Conservation (phyloP, 352 stramenopile genomes). For the Globisporangium paroecandrum region DNA sequence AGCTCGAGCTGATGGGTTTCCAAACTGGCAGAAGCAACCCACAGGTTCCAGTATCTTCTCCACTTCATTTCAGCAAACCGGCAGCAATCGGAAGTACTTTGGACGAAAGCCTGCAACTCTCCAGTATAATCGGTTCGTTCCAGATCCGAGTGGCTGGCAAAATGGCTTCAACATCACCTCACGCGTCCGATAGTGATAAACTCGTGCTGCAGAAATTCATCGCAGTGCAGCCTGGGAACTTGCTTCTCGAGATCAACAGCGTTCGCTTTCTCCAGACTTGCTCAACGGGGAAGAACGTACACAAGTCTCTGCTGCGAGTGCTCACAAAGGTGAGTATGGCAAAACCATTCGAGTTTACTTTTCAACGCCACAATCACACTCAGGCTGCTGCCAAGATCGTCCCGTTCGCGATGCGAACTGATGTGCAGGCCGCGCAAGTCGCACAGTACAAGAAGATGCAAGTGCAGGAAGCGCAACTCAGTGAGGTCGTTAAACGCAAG, state of each 20-base stretch:
- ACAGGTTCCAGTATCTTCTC: neutral
- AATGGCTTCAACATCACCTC: constrained; percentile 12
- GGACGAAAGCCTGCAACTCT: constrained; percentile 4
- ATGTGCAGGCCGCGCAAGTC: constrained; percentile 52
- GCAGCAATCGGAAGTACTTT: neutral
- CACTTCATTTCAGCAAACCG: constrained; percentile 6
- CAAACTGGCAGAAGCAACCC: neutral
- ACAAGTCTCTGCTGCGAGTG: constrained; percentile 27
- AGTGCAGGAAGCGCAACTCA: constrained; percentile 31
- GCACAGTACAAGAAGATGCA: constrained; percentile 38
- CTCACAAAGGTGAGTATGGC: constrained; percentile 32
- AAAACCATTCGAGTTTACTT: constrained; percentile 41
- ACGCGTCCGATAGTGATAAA: constrained; percentile 17
- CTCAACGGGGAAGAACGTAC: constrained; percentile 29
- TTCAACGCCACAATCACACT: constrained; percentile 54
- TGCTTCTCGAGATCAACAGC: constrained; percentile 45
- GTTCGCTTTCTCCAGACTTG: constrained; percentile 31
- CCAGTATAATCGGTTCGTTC: constrained; percentile 29
- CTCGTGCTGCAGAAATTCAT: constrained; percentile 33
- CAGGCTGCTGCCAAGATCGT: constrained; percentile 50
- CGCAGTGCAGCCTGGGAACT: constrained; percentile 40
- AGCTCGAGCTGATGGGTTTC: constrained; percentile 38
- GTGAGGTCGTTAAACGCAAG: constrained; percentile 31
- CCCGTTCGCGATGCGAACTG: constrained; percentile 48
- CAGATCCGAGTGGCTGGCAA: constrained; percentile 29